Conservation (phyloP, 225 moss, liverwort and hornwort species). For the Straminergon stramineum region DNA sequence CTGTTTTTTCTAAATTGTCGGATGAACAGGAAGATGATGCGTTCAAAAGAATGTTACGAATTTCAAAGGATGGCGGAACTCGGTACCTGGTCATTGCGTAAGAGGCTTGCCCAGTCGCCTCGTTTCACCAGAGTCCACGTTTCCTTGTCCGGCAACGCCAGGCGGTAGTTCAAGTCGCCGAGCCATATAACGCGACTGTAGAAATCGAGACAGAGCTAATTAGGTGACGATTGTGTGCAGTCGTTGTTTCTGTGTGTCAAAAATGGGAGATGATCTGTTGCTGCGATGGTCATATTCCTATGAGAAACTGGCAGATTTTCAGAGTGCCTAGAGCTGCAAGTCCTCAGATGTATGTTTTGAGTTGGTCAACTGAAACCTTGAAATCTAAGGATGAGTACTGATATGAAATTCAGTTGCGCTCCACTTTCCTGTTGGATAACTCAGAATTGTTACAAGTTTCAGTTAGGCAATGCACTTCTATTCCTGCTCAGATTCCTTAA, state of each 20-base stretch:
- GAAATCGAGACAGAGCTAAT: not conserved
- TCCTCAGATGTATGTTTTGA: not conserved
- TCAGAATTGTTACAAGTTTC: not conserved
- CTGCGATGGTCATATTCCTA: not conserved
- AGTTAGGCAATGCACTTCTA: not conserved
- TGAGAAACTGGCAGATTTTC: not conserved
- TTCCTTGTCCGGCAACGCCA: conserved; percentile 24
- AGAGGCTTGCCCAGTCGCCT: conserved; percentile 24
- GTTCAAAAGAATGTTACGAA: not conserved
- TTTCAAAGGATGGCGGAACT: not conserved
- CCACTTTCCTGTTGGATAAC: not conserved
- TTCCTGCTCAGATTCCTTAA: not conserved
- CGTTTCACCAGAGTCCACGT: conserved; percentile 32
- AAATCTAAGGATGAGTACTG: not conserved
- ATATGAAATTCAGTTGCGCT: not conserved
- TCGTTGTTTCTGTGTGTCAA: not conserved
- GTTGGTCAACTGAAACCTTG: not conserved
- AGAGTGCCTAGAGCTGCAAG: not conserved
- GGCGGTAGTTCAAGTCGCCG: conserved; percentile 47
- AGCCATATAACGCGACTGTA: conserved; percentile 41
- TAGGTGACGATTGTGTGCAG: not conserved
- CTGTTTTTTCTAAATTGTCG: not conserved
- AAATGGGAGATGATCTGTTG: not conserved
- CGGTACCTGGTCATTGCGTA: conserved; percentile 31
- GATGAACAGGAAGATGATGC: not conserved